A percentile compares a stretch with the other conserved stretches of the same genome.
phyloP scores from a whole-genome alignment of 2,329 filamentous ascomycete genomes.

The Conoideocrella luteorostrata region DNA sequence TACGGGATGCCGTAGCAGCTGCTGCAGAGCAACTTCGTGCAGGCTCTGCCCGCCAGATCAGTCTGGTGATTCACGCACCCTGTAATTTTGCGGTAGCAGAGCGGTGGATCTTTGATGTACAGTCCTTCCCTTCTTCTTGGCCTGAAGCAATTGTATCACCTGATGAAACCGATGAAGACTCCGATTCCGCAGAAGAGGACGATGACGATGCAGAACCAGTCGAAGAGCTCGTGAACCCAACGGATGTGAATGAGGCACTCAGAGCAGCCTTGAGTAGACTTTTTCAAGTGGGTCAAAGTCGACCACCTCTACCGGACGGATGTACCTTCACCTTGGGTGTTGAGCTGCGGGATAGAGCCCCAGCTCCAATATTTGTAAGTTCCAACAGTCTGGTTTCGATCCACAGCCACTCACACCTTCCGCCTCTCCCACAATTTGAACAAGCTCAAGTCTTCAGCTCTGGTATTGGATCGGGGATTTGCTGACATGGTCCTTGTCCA shows the following conservation, averaged over 20 bases:
- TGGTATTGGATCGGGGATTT: neutral
- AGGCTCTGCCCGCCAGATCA: constrained; percentile 40
- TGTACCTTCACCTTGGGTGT: constrained; percentile 74
- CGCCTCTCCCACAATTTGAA: neutral
- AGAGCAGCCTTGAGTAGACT: constrained; percentile 60
- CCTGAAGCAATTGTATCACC: no score
- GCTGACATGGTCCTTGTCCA: constrained; percentile 2
- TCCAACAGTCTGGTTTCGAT: no score
- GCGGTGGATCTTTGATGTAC: constrained; percentile 56
- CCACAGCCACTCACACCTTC: neutral
- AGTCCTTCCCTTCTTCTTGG: constrained; percentile 36
- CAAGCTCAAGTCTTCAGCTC: neutral
- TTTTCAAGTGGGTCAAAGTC: constrained; percentile 50
- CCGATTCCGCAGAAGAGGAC: no score
- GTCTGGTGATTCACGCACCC: constrained; percentile 40
- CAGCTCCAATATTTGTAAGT: constrained; percentile 52
- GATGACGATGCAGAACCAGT: constrained; percentile 22
- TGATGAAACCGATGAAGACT: no score
- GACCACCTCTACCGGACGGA: constrained; percentile 51
- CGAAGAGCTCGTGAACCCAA: constrained; percentile 37
- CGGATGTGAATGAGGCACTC: constrained; percentile 66
- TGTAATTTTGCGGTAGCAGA: constrained; percentile 41
- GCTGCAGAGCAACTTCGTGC: constrained; percentile 63
- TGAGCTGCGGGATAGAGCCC: constrained; percentile 57
- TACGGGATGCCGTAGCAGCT: constrained; percentile 71